Conservation (phyloP, 2,329 filamentous ascomycete genomes). For the Tothia fuscella region DNA sequence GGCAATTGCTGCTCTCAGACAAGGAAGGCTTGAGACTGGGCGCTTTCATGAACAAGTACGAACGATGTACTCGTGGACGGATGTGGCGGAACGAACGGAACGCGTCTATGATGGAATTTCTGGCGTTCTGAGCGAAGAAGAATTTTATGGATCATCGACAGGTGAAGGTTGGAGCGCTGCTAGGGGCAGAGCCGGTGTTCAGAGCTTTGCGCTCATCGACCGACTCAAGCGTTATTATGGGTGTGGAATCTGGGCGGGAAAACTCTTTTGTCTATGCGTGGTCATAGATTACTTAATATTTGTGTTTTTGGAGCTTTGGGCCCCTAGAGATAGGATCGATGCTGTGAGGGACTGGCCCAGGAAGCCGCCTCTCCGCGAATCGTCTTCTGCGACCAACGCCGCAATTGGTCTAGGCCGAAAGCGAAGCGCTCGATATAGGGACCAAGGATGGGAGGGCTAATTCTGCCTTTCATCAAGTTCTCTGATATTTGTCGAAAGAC, state of each 20-base stretch:
- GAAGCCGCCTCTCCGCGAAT: slow-evolving; percentile 46
- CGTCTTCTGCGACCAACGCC: background rate
- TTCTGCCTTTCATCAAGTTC: no score
- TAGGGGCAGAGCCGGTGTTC: slow-evolving; percentile 55
- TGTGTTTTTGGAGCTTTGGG: slow-evolving; percentile 75
- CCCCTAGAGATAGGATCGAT: slow-evolving; percentile 76
- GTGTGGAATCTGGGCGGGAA: slow-evolving; percentile 96
- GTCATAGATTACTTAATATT: slow-evolving; percentile 90
- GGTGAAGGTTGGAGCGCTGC: slow-evolving; percentile 58
- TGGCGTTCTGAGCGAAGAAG: slow-evolving; percentile 70
- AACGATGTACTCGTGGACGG: slow-evolving; percentile 97
- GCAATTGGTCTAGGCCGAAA: no score
- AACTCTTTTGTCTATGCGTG: slow-evolving; percentile 89
- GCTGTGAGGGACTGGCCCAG: slow-evolving; percentile 85
- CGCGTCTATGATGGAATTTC: slow-evolving; percentile 90
- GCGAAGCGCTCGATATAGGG: slow-evolving; percentile 19
- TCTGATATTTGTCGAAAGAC: no score
- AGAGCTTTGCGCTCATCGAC: slow-evolving; percentile 88
- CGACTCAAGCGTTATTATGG: slow-evolving; percentile 93
- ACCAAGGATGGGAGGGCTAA: slow-evolving; percentile 13
- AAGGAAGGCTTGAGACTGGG: slow-evolving; percentile 80
- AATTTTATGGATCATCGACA: slow-evolving; percentile 76
- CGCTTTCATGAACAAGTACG: slow-evolving; percentile 94
- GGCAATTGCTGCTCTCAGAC: slow-evolving; percentile 76
- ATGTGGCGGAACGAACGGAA: slow-evolving; percentile 87